Evolutionary conservation across 768 basidiomycete genomes (phyloP).

Genomic region (Rhizopogon sp.): DNA sequence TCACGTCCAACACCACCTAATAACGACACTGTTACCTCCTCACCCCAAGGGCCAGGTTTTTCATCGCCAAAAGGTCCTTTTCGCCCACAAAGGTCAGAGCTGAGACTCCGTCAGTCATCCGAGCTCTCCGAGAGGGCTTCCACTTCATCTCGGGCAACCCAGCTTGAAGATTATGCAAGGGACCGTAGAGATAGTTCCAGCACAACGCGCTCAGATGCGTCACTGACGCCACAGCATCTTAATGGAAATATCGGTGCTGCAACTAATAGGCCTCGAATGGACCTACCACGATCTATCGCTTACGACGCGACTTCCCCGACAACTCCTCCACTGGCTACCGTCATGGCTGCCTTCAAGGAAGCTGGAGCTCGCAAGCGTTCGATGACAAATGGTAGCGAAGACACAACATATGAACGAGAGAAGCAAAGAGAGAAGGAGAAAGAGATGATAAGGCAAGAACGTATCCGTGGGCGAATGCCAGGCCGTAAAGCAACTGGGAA

Average conservation of each 20-base stretch:
- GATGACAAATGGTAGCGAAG: slow-evolving; percentile 47
- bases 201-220: slow-evolving; percentile 43
- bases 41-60: slow-evolving; percentile 35
- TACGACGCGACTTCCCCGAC: slow-evolving; percentile 23
- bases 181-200: slow-evolving; percentile 47
- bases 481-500: slow-evolving; percentile 48
- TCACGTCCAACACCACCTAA: slow-evolving; percentile 51
- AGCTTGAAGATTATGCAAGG: slow-evolving; percentile 17
- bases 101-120: slow-evolving; percentile 47
- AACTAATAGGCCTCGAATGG: slow-evolving; percentile 11
- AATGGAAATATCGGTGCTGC: slow-evolving; percentile 18
- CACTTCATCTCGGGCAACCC: slow-evolving; percentile 33
- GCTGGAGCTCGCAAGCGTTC: slow-evolving; percentile 50
- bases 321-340: slow-evolving; percentile 45
- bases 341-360: slow-evolving; percentile 66
- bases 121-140: slow-evolving; percentile 52
- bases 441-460: slow-evolving; percentile 62
- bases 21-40: slow-evolving; percentile 33
- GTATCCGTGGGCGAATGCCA: slow-evolving; percentile 64
- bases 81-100: slow-evolving; percentile 65
- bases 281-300: slow-evolving; percentile 9
- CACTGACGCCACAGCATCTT: slow-evolving; percentile 28
- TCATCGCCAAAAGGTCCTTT: slow-evolving; percentile 47
- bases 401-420: slow-evolving; percentile 52
- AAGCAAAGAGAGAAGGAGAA: slow-evolving; percentile 57